Conservation (phyloP, 1,139 yeast species). For the Yamadazyma oceani region DNA sequence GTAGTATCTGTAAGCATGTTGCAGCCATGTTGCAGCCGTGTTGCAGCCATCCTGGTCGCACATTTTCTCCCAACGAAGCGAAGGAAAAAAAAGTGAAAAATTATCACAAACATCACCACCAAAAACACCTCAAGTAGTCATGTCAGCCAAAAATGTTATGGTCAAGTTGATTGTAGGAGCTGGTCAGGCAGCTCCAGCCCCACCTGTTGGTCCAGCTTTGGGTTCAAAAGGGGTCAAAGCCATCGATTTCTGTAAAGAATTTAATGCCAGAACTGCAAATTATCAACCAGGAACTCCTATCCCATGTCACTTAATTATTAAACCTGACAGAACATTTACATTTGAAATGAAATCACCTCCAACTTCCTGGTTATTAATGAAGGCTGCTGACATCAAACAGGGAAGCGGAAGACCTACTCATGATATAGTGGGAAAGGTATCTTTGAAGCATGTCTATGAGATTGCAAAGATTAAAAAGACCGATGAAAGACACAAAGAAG, state of each 20-base stretch:
- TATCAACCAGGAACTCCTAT: constrained; percentile 84
- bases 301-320: constrained; percentile 80
- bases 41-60: no score
- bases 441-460: constrained; percentile 89
- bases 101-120: constrained; percentile 3
- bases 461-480: constrained; percentile 91
- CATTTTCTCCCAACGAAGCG: no score
- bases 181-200: constrained; percentile 98
- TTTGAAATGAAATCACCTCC: constrained; percentile 92
- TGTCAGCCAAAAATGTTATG: constrained; percentile 50
- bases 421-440: constrained; percentile 63
- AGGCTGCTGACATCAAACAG: constrained; percentile 81
- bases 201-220: constrained; percentile 98
- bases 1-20: no score
- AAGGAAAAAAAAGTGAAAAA: constrained; percentile 8
- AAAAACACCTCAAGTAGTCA: no score
- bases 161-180: constrained; percentile 96
- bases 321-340: constrained; percentile 87
- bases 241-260: constrained; percentile 96
- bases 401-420: constrained; percentile 64
- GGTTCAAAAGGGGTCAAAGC: constrained; percentile 99
- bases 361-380: constrained; percentile 80
- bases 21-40: no score
- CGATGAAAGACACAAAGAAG: constrained; percentile 73
- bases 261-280: constrained; percentile 93